Conservation (phyloP, 2,329 filamentous ascomycete species). For the Alternaria alternata region DNA sequence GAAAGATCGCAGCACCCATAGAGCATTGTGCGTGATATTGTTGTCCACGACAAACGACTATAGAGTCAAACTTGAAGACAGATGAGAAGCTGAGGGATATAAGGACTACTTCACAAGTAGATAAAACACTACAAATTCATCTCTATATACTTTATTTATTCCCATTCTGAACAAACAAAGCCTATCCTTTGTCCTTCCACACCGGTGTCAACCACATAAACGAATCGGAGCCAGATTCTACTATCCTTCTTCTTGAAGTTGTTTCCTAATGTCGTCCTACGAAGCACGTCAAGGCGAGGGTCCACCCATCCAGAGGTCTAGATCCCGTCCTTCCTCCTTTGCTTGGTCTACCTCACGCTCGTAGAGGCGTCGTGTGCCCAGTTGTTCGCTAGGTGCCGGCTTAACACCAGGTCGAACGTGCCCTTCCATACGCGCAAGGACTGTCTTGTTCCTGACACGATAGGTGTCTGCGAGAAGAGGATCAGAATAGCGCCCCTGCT, state of each 20-base stretch:
- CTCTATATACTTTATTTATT: no score
- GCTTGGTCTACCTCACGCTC: background rate
- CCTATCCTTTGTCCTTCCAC: background rate
- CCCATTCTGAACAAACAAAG: background rate
- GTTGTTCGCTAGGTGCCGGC: background rate
- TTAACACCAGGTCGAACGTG: background rate
- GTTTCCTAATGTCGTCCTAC: no score
- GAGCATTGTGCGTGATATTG: background rate
- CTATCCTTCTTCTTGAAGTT: background rate
- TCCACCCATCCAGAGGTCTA: background rate
- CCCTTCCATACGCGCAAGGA: background rate
- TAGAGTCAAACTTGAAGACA: no score
- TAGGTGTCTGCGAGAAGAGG: background rate
- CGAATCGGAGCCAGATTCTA: background rate
- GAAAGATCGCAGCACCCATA: background rate
- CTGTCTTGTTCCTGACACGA: background rate
- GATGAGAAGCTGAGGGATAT: no score
- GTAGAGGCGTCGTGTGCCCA: background rate
- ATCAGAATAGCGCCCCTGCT: background rate
- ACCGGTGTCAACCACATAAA: background rate
- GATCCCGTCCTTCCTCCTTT: background rate
- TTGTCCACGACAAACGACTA: no score
- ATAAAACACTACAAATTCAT: no score
- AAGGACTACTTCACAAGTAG: no score
- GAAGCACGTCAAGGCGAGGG: background rate